Conservation (phyloP, 192 early-diverging fungal genomes). For the Podila verticillata region DNA sequence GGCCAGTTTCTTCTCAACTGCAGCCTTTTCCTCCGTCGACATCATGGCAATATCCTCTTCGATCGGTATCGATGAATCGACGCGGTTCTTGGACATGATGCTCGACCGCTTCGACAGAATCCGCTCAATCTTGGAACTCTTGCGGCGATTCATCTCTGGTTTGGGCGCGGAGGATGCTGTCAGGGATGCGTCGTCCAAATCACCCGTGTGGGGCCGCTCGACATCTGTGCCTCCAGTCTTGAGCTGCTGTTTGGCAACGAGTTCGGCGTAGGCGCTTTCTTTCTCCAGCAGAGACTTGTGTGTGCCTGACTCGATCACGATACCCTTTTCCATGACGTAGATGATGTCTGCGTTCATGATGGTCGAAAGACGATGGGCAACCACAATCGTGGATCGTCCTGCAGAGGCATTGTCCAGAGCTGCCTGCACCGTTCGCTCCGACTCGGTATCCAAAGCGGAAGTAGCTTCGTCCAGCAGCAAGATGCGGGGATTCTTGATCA, state of each 20-base stretch:
- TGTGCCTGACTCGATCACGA: conserved; percentile 61
- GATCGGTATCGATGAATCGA: conserved; percentile 8
- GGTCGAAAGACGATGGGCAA: conserved; percentile 78
- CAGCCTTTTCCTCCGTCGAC: conserved; percentile 20
- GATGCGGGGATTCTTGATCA: conserved; percentile 79
- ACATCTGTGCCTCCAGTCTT: conserved; percentile 49
- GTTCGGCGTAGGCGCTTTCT: conserved; percentile 56
- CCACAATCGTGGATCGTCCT: conserved; percentile 73
- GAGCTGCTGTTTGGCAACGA: conserved; percentile 71
- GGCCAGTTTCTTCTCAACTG: conserved; percentile 30
- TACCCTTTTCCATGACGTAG: conserved; percentile 66
- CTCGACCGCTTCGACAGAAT: conserved; percentile 7
- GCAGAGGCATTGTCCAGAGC: conserved; percentile 64
- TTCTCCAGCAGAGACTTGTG: conserved; percentile 64
- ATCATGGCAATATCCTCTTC: conserved; percentile 5
- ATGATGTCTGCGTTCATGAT: conserved; percentile 77
- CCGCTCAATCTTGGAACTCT: neutral
- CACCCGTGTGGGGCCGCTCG: neutral
- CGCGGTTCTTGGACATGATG: conserved; percentile 7
- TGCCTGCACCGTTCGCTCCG: conserved; percentile 71
- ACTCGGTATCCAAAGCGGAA: conserved; percentile 77
- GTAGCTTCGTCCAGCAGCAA: conserved; percentile 85
- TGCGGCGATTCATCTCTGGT: neutral
- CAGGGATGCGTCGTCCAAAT: neutral
- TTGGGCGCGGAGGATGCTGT: too few species aligned